phyloP scores from a whole-genome alignment of 2,329 filamentous ascomycete genomes.

The Apiospora marii region DNA sequence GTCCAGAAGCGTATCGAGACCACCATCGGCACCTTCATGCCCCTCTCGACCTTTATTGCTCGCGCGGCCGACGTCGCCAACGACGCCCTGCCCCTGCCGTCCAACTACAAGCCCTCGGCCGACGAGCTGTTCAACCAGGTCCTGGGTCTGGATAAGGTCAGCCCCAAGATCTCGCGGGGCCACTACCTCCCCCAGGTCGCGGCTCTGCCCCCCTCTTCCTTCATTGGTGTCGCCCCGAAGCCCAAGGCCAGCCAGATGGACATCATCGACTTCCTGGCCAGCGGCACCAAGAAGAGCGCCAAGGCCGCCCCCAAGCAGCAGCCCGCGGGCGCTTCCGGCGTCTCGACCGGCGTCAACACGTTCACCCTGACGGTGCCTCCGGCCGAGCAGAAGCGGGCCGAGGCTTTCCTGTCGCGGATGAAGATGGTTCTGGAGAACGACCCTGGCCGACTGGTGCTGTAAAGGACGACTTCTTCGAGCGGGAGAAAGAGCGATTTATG shows the following conservation, averaged over 20 bases:
- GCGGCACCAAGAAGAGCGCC: slow-evolving; percentile 42
- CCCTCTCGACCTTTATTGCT: slow-evolving; percentile 85
- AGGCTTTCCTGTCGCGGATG: slow-evolving; percentile 83
- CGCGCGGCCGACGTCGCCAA: slow-evolving; percentile 89
- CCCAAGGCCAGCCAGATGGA: slow-evolving; percentile 65
- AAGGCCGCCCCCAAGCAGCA: slow-evolving; percentile 39
- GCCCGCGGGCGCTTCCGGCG: slow-evolving; percentile 48
- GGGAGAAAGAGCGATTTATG: slow-evolving; percentile 23
- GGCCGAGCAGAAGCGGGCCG: slow-evolving; percentile 82
- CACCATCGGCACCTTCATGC: slow-evolving; percentile 80
- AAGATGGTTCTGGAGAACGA: slow-evolving; percentile 85
- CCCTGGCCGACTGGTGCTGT: slow-evolving; percentile 76
- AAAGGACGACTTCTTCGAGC: neutral
- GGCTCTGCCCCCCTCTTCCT: slow-evolving; percentile 58
- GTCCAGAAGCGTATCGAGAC: slow-evolving; percentile 82
- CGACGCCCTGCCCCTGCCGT: slow-evolving; percentile 77
- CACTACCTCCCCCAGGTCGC: slow-evolving; percentile 76
- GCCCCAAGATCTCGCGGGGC: slow-evolving; percentile 64
- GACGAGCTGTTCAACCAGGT: slow-evolving; percentile 91
- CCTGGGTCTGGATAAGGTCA: slow-evolving; percentile 69
- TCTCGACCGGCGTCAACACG: slow-evolving; percentile 71
- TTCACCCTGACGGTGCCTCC: slow-evolving; percentile 83
- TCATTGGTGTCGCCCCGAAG: slow-evolving; percentile 42
- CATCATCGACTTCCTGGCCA: slow-evolving; percentile 82
- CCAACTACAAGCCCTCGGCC: slow-evolving; percentile 70